Base-by-base conservation (phyloP, 495 filamentous ascomycete species). In the Hypoxylon subgilvum region DNA sequence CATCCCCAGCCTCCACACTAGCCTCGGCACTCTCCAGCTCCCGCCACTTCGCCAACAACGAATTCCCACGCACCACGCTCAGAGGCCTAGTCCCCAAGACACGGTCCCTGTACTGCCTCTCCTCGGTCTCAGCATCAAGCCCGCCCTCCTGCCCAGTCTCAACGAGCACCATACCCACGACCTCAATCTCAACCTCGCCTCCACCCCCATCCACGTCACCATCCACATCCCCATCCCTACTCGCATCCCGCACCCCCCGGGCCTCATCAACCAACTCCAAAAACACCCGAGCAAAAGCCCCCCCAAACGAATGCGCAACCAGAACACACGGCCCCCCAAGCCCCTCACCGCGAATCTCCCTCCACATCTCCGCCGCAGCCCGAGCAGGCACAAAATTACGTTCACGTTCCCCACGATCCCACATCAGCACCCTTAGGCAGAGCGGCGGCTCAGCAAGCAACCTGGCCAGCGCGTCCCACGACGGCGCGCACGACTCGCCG, bases 241-340 rank as follows among this genome's bases (percentile, higher is more conserved):
- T n/a, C n/a, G n/a, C n/a, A n/a, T n/a, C n/a, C n/a, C n/a, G n/a
- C n/a, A n/a, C n/a, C n/a, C n/a, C n/a, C n/a, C n/a, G n/a, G n/a
- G n/a, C n/a, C 14, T 43, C 21, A 12, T 16, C 36, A n/a, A 16
- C 41, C 13, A 45, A 31, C 42, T 49, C 36, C 25, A 81, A 57
- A 49, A 75, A 81, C 43, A 76, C 72, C 7, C 80, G 73, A 14
- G 77, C 78, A 35, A 84, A 68, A 30, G 79, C 74, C 3, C 73
- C 81, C 9, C 81, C 81, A 38, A 81, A 84, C 18, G 77, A 81
- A 58, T 84, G 81, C 8, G 69, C 79, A 6, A 78, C 70, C 1
- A 84, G 68, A 5, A 82, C 23, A 32, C 77, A 70, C 2, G 78
- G 81, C 1, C 63, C 69, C 1, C 3, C 19, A 6, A 81, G 57